These are phyloP conservation scores for Protoeuglena noctilucae DNA, from an alignment of 139 green algal genomes.

Conservation along the genomic window DNA sequence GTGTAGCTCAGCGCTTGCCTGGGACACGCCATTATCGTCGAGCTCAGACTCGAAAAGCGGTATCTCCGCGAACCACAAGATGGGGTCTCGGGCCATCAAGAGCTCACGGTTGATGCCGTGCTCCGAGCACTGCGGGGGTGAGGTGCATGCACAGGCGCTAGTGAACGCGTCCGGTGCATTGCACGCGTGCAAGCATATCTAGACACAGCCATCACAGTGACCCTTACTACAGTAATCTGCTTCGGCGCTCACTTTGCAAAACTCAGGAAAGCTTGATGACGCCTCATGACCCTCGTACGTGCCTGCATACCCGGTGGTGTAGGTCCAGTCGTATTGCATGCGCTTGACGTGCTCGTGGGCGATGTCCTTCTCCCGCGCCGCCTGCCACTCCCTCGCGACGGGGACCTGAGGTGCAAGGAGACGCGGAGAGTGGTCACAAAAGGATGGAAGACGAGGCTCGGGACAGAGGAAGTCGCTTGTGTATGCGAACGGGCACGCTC, in stretches of 20 bases:
- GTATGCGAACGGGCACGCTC: too few relatives aligned
- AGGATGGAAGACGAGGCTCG: too few relatives aligned
- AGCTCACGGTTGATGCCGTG: conserved; percentile 41
- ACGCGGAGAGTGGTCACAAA: too few relatives aligned
- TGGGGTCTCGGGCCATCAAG: conserved; percentile 63
- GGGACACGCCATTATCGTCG: conserved; percentile 71
- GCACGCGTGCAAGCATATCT: not conserved
- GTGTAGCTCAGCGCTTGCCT: conserved; percentile 33
- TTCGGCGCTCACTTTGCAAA: not conserved
- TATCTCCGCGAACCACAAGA: conserved; percentile 75
- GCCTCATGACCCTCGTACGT: conserved; percentile 9
- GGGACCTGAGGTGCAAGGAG: too few relatives aligned
- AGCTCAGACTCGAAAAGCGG: conserved; percentile 77
- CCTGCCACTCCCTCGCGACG: conserved; percentile 36
- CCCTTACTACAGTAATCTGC: not conserved
- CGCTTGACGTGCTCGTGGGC: conserved; percentile 30
- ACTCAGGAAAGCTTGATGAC: not conserved
- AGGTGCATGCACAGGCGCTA: not conserved
- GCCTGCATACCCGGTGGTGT: conserved; percentile 59
- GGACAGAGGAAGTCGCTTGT: too few relatives aligned
- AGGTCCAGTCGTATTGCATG: conserved; percentile 79
- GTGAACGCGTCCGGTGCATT: too few relatives aligned
- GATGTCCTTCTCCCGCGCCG: conserved; percentile 36
- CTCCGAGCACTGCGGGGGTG: not conserved
- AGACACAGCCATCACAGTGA: not conserved